Evolutionary conservation across 78 protist species (phyloP).

Genomic region (slime mould (Dictyostelium discoideum)): DNA sequence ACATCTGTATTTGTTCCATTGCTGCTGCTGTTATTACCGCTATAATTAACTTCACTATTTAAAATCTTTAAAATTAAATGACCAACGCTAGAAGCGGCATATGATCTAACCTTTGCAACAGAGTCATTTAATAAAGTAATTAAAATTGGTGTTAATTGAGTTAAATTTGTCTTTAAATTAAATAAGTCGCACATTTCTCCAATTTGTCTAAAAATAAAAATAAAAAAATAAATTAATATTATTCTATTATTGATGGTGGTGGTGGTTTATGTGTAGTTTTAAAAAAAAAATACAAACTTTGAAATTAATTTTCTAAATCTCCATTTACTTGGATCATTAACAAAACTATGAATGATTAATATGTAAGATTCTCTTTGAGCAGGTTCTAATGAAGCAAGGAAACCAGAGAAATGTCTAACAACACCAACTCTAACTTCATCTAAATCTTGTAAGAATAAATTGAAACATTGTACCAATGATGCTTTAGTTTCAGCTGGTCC

Average conservation of each 20-base stretch:
- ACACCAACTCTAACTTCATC: constrained; percentile 86
- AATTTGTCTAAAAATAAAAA: constrained; percentile 36
- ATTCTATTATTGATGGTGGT: background rate
- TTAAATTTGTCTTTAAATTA: constrained; percentile 19
- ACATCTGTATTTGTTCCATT: background rate
- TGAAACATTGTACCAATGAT: constrained; percentile 45
- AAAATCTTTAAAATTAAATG: constrained; percentile 36
- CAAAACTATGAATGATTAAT: background rate
- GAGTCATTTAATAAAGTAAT: constrained; percentile 44
- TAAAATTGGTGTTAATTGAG: constrained; percentile 49
- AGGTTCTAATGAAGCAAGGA: constrained; percentile 32
- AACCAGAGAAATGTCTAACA: constrained; percentile 61
- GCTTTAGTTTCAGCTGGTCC: constrained; percentile 77
- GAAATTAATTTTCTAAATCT: constrained; percentile 79
- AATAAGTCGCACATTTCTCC: constrained; percentile 54
- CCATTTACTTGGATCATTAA: constrained; percentile 79
- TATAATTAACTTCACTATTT: constrained; percentile 1
- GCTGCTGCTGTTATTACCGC: background rate
- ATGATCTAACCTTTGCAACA: constrained; percentile 59
- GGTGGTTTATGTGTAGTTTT: no score
- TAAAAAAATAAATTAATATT: background rate
- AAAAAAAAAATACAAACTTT: constrained; percentile 5
- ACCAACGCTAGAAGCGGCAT: constrained; percentile 72
- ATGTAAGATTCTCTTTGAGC: constrained; percentile 47
- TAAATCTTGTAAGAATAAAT: constrained; percentile 81